A percentile compares a stretch with the other conserved stretches of the same genome.
Evolutionary conservation across 352 stramenopile species (phyloP).

Genomic region (Halophytophthora polymorphica): DNA sequence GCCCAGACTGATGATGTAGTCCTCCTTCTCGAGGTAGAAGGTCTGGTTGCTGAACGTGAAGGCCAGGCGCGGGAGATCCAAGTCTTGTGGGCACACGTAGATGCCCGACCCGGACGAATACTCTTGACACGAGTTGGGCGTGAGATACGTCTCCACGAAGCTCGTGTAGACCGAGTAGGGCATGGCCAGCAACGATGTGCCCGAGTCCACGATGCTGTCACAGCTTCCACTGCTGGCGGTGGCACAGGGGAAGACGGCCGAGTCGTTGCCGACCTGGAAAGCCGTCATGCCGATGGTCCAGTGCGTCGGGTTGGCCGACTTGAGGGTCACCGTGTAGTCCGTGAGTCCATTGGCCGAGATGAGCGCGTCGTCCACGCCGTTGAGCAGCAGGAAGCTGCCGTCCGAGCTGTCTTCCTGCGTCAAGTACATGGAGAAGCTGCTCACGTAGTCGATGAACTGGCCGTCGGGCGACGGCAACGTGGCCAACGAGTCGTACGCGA

Average conservation of each 20-base stretch:
- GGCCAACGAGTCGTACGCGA: slow-evolving; percentile 54
- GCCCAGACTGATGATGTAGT: slow-evolving; percentile 49
- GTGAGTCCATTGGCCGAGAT: slow-evolving; percentile 45
- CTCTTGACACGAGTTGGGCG: slow-evolving; percentile 24
- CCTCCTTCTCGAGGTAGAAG: slow-evolving; percentile 56
- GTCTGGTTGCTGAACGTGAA: slow-evolving; percentile 57
- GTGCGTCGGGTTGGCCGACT: slow-evolving; percentile 37
- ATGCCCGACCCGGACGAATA: slow-evolving; percentile 29
- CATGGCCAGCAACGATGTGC: slow-evolving; percentile 61
- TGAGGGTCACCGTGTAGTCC: slow-evolving; percentile 45
- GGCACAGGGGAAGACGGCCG: slow-evolving; percentile 38
- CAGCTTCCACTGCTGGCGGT: slow-evolving; percentile 22
- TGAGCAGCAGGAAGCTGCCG: slow-evolving; percentile 67
- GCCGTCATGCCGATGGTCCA: slow-evolving; percentile 73
- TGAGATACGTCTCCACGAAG: slow-evolving; percentile 49
- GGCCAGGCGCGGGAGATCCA: slow-evolving; percentile 42
- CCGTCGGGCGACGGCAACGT: slow-evolving; percentile 41
- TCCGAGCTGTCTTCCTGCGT: slow-evolving; percentile 32
- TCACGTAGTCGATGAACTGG: slow-evolving; percentile 60
- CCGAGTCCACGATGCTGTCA: slow-evolving; percentile 60
- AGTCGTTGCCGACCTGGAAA: slow-evolving; percentile 45
- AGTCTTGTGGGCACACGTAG: slow-evolving; percentile 53
- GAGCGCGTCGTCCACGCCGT: slow-evolving; percentile 57
- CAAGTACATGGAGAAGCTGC: slow-evolving; percentile 69
- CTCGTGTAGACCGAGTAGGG: slow-evolving; percentile 32